Evolutionary conservation across 768 basidiomycete genomes (phyloP), one percentile per base, ranked within the genome.

Genomic region (Termitomyces sp.): DNA sequence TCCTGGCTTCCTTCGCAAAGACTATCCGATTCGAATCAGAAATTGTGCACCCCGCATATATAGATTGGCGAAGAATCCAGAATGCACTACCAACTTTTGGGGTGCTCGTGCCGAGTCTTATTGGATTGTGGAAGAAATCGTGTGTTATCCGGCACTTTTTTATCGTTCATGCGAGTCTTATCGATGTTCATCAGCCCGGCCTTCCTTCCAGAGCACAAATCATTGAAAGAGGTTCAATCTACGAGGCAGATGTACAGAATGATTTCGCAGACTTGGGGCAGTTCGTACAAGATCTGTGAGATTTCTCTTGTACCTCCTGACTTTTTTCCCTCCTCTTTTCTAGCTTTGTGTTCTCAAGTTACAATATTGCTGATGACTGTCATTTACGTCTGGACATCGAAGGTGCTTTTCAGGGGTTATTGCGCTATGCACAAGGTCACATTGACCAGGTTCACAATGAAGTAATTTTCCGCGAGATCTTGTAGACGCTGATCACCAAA

Each of bases 101-200:
- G 37, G 37, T 37, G 37, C 37, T 37, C 37, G 37, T 5, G 37
- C 37, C 6, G 37, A 37, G 37, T 37, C 37, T 37, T 37, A 81
- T 58, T 90, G 85, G 86, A 74, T 85, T 26, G 78, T 78, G 6
- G 73, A 79, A 36, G 67, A 81, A 54, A 71, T 88, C 56, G 88
- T 88, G 59, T 62, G 85, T 71, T 28, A 22, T 37, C 39, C 42
- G 24, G 7, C 59, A 13, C 18, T n/a, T 44, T 29, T 12, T 13
- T 4, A 22, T 4, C 44, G 9, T 10, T 52, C 15, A 16, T 53
- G 22, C 15, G 26, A 44, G 55, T 41, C 45, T 9, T 31, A 55
- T 51, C 22, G 29, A 29, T 18, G 9, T 18, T 2, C 2, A 57
- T 9, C 55, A 81, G 80, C 67, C 72, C 55, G 78, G 77, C 3